These are phyloP conservation scores for Gymnopus androsaceus DNA, from an alignment of 1,284 basidiomycete genomes.

Conservation along the genomic window DNA sequence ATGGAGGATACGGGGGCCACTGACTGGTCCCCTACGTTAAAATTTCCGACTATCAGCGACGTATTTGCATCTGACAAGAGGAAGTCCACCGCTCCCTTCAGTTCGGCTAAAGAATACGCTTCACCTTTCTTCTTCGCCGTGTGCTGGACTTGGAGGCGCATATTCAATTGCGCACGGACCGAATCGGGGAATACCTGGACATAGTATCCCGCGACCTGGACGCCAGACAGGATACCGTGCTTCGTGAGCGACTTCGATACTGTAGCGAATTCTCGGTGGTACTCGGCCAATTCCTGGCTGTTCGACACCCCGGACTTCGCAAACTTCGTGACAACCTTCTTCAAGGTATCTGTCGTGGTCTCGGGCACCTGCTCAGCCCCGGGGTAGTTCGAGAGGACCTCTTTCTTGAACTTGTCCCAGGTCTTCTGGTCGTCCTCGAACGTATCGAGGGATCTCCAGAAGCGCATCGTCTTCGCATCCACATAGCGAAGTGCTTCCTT, in stretches of 20 bases:
- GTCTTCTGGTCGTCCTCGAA: neutral
- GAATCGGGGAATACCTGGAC: no score
- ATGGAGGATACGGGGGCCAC: no score
- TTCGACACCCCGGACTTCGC: neutral
- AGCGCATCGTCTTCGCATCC: neutral
- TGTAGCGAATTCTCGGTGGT: neutral
- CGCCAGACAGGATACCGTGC: neutral
- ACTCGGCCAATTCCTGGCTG: neutral
- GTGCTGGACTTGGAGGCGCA: no score
- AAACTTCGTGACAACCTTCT: neutral
- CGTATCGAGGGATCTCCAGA: neutral
- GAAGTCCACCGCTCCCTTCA: no score
- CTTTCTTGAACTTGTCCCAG: slow-evolving; percentile 1
- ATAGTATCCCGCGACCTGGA: no score
- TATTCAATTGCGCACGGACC: no score
- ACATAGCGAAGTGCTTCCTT: neutral
- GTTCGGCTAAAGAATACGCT: no score
- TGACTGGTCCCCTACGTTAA: no score
- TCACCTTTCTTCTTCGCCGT: no score
- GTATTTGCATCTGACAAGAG: no score
- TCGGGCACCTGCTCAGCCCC: neutral
- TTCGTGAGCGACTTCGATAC: neutral
- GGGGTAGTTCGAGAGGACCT: neutral
- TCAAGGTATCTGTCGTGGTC: neutral
- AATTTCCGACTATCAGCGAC: no score